A percentile compares a stretch with the other conserved stretches of the same genome.
Conservation (phyloP, 768 basidiomycete genomes). For the Fomitopsis serialis region DNA sequence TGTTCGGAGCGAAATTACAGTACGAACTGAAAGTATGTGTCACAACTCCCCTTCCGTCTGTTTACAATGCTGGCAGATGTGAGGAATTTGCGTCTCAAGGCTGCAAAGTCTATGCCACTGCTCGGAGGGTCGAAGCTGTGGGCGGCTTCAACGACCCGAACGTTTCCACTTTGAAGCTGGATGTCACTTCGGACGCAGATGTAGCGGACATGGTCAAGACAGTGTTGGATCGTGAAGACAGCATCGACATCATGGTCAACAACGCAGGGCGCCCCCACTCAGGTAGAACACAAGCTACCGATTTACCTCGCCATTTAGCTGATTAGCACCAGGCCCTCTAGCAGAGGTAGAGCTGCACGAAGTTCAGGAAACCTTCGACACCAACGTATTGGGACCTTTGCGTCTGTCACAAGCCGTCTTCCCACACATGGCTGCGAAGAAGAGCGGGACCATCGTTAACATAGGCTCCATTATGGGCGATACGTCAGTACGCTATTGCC, state of each 20-base stretch:
- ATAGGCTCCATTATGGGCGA: slow-evolving; percentile 62
- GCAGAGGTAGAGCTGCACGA: slow-evolving; percentile 53
- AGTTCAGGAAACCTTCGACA: slow-evolving; percentile 52
- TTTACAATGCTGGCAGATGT: slow-evolving; percentile 29
- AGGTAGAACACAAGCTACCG: slow-evolving; percentile 37
- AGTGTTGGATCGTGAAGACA: slow-evolving; percentile 51
- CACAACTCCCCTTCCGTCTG: too few relatives aligned
- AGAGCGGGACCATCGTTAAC: slow-evolving; percentile 64
- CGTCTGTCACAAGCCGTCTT: slow-evolving; percentile 57
- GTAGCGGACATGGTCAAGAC: slow-evolving; percentile 44
- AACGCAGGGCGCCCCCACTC: slow-evolving; percentile 53
- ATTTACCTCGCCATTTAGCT: too few relatives aligned
- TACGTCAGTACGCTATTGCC: slow-evolving; percentile 35
- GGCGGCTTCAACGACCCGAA: slow-evolving; percentile 40
- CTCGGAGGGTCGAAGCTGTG: slow-evolving; percentile 59
- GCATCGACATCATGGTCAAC: slow-evolving; percentile 72
- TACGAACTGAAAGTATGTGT: too few relatives aligned
- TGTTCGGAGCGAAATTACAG: too few relatives aligned
- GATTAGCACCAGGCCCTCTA: slow-evolving; percentile 28
- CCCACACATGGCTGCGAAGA: slow-evolving; percentile 66
- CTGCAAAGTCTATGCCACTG: slow-evolving; percentile 75
- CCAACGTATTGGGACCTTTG: slow-evolving; percentile 58
- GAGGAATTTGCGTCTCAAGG: slow-evolving; percentile 61
- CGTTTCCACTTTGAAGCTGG: slow-evolving; percentile 49
- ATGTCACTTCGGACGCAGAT: slow-evolving; percentile 58